Evolutionary conservation across 179 eudicot species (phyloP), one percentile per base, ranked within the genome.

Genomic region (Dionaea muscipula): DNA sequence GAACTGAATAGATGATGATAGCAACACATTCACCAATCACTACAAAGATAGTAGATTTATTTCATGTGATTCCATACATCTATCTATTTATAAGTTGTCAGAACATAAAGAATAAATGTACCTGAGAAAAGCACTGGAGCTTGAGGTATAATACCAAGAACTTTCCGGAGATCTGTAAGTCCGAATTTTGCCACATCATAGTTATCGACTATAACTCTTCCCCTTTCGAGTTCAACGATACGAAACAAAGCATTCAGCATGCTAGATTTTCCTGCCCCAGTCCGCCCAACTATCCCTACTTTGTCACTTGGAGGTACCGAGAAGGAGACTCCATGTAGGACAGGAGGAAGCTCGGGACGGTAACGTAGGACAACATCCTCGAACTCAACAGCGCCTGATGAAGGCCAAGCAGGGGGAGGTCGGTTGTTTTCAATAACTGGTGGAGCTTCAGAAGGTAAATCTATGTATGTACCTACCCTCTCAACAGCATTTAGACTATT

Each of bases 231-330:
- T 63, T 84, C 94, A 28, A 84, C 94, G 12, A 84, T 72, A 49
- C 88, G 62, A 53, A 84, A 84, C 31, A 84, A 69, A 20, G 94
- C 88, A 71, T 81, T 84, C 13, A 81, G 62, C 88, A 84, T 79
- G 74, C 85, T 81, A 35, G 94, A 84, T 72, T 84, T 84, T 50
- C 94, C 94, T 16, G 94, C 94, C 47, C 94, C 94, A 2, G 94
- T 84, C 64, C 94, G 69, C 24, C 94, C 94, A 56, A 72, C 85
- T 39, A 83, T 73, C 22, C 90, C 90, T 7, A 79, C 75, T 57
- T 82, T 82, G 50, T 79, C 75, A 48, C 55, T 47, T 13, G 84
- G 80, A 39, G 48, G 56, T 28, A 82, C 67, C 24, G 50, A 40
- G 33, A 82, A 79, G 21, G 82, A 64, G 31, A 82, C 41, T 19